Evolutionary conservation across 202 grass and related monocot species (phyloP).

Genomic region (Bolboschoenoplectus hybrid): DNA sequence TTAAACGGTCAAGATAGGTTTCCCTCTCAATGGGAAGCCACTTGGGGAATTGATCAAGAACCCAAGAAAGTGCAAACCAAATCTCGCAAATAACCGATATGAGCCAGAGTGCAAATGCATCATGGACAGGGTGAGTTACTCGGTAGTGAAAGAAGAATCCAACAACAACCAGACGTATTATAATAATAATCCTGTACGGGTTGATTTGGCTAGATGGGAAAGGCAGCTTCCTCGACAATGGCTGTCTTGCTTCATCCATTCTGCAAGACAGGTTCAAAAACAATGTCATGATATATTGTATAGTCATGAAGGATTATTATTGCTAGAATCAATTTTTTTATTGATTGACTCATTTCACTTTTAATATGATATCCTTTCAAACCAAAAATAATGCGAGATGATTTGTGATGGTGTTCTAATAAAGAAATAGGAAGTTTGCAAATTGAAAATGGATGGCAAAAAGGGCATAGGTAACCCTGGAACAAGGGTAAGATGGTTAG

Average conservation of each 20-base stretch:
- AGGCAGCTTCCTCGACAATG: conserved; percentile 87
- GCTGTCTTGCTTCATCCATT: conserved; percentile 94
- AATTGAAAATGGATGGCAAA: conserved; percentile 21
- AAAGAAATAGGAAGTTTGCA: not conserved
- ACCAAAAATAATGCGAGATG: conserved; percentile 5
- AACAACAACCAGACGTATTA: conserved; percentile 84
- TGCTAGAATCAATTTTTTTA: not conserved
- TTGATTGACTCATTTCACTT: not conserved
- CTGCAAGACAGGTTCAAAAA: conserved; percentile 49
- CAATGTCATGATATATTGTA: not conserved
- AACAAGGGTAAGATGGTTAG: not conserved
- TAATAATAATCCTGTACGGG: conserved; percentile 89
- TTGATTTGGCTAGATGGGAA: conserved; percentile 84
- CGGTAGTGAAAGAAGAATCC: conserved; percentile 96
- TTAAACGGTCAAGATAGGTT: conserved; percentile 79
- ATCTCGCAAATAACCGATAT: conserved; percentile 94
- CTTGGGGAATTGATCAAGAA: conserved; percentile 94
- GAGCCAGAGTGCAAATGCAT: conserved; percentile 86
- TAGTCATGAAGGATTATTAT: not conserved
- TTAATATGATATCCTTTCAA: not conserved
- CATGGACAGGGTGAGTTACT: conserved; percentile 65
- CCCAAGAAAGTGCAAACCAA: conserved; percentile 92
- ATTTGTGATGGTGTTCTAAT: not conserved
- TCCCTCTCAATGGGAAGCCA: conserved; percentile 88
- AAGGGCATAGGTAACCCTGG: not conserved